These are phyloP conservation scores for Aurantiochytrium sp. DNA, from an alignment of 108 stramenopile genomes.

Conservation along the genomic window DNA sequence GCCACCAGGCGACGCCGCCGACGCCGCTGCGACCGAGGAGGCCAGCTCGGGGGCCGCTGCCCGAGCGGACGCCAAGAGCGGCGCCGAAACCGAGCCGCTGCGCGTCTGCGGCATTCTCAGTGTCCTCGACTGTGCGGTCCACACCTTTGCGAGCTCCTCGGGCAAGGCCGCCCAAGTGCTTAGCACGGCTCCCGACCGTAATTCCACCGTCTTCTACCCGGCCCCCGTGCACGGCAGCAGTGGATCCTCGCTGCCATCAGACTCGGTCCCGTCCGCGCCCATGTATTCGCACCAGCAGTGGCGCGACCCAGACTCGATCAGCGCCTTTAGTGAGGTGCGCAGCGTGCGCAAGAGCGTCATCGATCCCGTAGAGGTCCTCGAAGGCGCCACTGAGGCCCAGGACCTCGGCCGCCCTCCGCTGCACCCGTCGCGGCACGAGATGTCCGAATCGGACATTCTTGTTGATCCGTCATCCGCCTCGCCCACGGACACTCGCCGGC, in stretches of 20 bases:
- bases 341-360: conserved; percentile 12
- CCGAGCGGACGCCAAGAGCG: not conserved
- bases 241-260: not conserved
- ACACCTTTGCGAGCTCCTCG: not conserved
- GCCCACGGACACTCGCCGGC: no score
- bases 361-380: not conserved
- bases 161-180: conserved; percentile 3
- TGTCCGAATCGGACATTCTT: not conserved
- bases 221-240: not conserved
- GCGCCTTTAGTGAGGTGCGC: conserved; percentile 16
- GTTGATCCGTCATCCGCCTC: no score
- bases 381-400: not conserved
- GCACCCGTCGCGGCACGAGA: not conserved
- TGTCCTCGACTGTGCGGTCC: conserved; percentile 5
- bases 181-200: not conserved
- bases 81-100: not conserved
- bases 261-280: not conserved
- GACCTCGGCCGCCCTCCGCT: not conserved
- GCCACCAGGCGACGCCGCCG: not conserved
- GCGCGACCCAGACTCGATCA: conserved; percentile 31
- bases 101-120: conserved; percentile 14
- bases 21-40: no score
- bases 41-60: not conserved
- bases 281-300: conserved; percentile 29
- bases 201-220: not conserved